Evolutionary conservation across 2,329 filamentous ascomycete genomes (phyloP).

Genomic region (Fusarium chuoi): DNA sequence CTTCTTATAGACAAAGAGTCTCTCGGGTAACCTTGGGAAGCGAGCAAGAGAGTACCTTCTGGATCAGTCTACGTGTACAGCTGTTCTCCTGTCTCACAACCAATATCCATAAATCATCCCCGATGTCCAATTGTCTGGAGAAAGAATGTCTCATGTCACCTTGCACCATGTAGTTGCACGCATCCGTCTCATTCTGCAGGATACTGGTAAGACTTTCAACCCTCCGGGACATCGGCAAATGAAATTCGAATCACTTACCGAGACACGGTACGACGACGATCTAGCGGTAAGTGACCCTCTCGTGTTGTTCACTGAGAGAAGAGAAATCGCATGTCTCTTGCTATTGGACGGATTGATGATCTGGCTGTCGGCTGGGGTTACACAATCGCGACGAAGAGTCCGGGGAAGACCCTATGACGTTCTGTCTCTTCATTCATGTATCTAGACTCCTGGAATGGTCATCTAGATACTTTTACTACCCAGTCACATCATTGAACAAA

Average conservation of each 20-base stretch:
- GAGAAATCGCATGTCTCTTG: not conserved
- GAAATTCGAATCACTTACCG: not conserved
- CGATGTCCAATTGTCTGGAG: not conserved
- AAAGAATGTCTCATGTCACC: accelerated
- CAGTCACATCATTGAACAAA: too few relatives aligned
- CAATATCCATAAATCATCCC: too few relatives aligned
- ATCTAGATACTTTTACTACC: too few relatives aligned
- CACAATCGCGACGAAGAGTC: too few relatives aligned
- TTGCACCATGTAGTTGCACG: not conserved
- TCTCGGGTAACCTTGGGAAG: too few relatives aligned
- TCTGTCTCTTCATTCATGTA: accelerated
- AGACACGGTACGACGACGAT: not conserved
- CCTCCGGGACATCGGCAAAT: not conserved
- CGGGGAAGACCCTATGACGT: accelerated
- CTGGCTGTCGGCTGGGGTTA: not conserved
- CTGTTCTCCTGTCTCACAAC: not conserved
- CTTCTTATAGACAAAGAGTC: not conserved
- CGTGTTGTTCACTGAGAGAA: accelerated
- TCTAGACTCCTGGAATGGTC: accelerated
- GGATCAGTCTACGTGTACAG: not conserved
- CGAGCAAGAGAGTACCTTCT: too few relatives aligned
- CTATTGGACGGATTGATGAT: not conserved
- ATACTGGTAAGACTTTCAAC: not conserved
- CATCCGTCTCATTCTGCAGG: not conserved
- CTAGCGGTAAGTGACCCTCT: not conserved